Percentiles rank a stretch among this genome's conserved stretches.
These are phyloP conservation scores for Basipetospora chlamydospora DNA, from an alignment of 2,329 filamentous ascomycete species.

Conservation along the genomic window DNA sequence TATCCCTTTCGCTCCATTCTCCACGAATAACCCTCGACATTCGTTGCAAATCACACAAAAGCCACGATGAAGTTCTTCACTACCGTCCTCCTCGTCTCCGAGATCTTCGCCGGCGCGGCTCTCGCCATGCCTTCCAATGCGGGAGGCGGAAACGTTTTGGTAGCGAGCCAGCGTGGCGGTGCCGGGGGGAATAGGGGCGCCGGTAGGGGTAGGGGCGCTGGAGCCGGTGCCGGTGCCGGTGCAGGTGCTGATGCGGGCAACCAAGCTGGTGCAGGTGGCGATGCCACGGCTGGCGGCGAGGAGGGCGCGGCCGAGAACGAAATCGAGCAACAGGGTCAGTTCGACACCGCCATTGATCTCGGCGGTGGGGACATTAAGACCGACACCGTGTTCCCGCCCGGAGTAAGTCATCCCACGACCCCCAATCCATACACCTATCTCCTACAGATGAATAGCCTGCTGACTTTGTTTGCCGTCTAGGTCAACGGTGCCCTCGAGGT, in stretches of 20 bases:
- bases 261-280: background rate
- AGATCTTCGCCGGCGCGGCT: conserved; percentile 1
- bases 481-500: conserved; percentile 21
- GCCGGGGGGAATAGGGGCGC: background rate
- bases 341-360: conserved; percentile 15
- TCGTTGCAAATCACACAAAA: too few species aligned
- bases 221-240: background rate
- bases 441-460: background rate
- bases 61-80: conserved; percentile 1
- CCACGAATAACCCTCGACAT: too few species aligned
- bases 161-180: background rate
- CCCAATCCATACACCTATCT: background rate
- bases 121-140: background rate
- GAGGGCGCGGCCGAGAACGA: conserved; percentile 12
- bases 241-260: background rate
- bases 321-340: conserved; percentile 16
- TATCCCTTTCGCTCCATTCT: too few species aligned
- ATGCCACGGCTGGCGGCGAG: conserved; percentile 2
- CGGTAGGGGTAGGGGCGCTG: background rate
- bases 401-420: conserved; percentile 13
- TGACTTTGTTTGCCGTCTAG: conserved; percentile 5
- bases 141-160: background rate
- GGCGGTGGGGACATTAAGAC: conserved; percentile 18
- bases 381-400: conserved; percentile 18
- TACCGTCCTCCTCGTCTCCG: background rate